Evolutionary conservation across 306 rosid species (phyloP).

Genomic region (Vicia sativa): DNA sequence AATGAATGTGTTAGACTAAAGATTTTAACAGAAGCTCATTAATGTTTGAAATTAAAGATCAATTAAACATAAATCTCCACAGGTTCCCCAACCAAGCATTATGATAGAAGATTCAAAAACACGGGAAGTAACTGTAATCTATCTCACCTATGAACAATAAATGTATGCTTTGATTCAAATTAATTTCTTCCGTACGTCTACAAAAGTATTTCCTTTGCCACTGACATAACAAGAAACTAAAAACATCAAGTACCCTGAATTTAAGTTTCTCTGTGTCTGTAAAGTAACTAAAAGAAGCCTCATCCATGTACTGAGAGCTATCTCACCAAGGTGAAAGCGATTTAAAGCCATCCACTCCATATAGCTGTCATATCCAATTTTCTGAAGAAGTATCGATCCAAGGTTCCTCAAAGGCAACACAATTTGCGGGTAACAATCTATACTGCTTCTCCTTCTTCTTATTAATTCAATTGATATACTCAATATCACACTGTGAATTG

Average conservation of each 20-base stretch:
- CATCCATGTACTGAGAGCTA: conserved; percentile 41
- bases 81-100: conserved; percentile 12
- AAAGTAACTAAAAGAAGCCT: conserved; percentile 36
- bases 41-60: conserved; percentile 21
- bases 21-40: conserved; percentile 18
- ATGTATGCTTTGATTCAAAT: conserved; percentile 31
- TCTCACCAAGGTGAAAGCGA: conserved; percentile 37
- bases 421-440: conserved; percentile 37
- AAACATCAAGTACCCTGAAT: conserved; percentile 38
- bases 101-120: conserved; percentile 32
- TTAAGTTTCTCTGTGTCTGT: conserved; percentile 28
- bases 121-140: conserved; percentile 29
- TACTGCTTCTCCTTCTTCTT: conserved; percentile 39
- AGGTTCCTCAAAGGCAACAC: conserved; percentile 36
- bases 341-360: conserved; percentile 22
- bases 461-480: conserved; percentile 34
- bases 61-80: conserved; percentile 4
- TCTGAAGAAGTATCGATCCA: conserved; percentile 33
- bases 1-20: conserved; percentile 11
- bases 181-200: conserved; percentile 34
- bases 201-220: conserved; percentile 34
- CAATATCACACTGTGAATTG: conserved; percentile 36
- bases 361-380: conserved; percentile 18
- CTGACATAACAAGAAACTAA: conserved; percentile 32
- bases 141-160: conserved; percentile 17